Conservation (phyloP, 306 rosid genomes). For the Trifolium repens region DNA sequence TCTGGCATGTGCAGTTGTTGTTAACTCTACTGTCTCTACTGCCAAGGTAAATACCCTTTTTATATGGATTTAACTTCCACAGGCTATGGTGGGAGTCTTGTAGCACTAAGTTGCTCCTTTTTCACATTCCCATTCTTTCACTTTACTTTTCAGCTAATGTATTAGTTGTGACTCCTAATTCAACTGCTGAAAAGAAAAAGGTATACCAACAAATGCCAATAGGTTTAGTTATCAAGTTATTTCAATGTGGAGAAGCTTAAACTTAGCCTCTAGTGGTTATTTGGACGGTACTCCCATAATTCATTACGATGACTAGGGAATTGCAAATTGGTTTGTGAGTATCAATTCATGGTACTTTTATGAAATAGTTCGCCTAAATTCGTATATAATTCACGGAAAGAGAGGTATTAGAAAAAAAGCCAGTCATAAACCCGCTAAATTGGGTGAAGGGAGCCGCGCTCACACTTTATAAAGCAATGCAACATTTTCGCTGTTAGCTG, state of each 20-base stretch:
- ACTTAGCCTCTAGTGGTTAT: constrained; percentile 3
- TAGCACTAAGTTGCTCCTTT: neutral
- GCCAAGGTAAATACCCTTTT: constrained; percentile 38
- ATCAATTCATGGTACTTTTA: too few relatives aligned
- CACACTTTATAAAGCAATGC: too few relatives aligned
- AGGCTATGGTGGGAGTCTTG: neutral
- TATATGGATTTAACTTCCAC: neutral
- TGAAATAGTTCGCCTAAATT: too few relatives aligned
- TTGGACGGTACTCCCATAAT: too few relatives aligned
- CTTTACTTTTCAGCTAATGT: constrained; percentile 20
- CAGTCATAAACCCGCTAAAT: too few relatives aligned
- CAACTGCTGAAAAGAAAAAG: neutral
- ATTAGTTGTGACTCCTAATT: constrained; percentile 3
- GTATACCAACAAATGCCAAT: neutral
- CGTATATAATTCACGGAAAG: too few relatives aligned
- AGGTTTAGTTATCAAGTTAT: constrained; percentile 21
- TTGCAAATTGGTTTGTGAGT: too few relatives aligned
- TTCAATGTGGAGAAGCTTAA: constrained; percentile 13
- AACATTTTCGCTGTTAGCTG: too few relatives aligned
- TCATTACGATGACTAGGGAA: too few relatives aligned
- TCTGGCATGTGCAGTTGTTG: constrained; percentile 44
- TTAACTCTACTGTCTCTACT: constrained; percentile 40
- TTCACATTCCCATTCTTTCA: constrained; percentile 1
- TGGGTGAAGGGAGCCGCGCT: too few relatives aligned
- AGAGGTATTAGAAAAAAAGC: too few relatives aligned